Evolutionary conservation across 2,329 filamentous ascomycete species (phyloP), one percentile per base, ranked within the genome.

Genomic region (Fusarium cicatricum): DNA sequence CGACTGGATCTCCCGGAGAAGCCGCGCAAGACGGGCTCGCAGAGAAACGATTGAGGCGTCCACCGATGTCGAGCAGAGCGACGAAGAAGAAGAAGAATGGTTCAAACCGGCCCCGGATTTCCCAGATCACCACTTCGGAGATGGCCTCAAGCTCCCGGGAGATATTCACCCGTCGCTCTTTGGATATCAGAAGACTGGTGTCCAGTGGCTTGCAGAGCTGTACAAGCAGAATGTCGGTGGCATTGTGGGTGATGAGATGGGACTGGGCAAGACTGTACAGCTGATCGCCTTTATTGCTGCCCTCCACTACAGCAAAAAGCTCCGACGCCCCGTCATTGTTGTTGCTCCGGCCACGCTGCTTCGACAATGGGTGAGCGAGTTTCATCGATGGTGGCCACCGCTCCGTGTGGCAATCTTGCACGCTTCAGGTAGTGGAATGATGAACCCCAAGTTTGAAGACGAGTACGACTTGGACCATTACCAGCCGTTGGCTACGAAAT

Each of bases 361-460:
- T 78, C 90, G 92, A 58, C 95, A 99, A 72, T 99, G 95, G 95
- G 95, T 97, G 11, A 96, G 96, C 62, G 95, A 99, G 71, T 98
- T 99, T 67, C 96, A 99, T 75, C 87, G 89, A 11, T 99, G 96
- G 96, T 99, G 96, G 96, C 95, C 95, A n/a, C 89, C 95, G n/a
- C 80, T 99, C 28, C 86, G 96, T 36, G 95, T 99, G 5, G 96
- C 93, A 0, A 98, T 99, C 58, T 74, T 99, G 42, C 95, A 99
- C 72, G 92, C 92, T 1, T 97, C 95, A 5, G 95, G 95, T 3
- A 98, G 92, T 72, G 96, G 95, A 15, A 98, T 99, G 94, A 79
- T 97, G 47, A 92, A 96, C 62, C 80, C 96, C n/a, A 77, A 87
- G 74, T 72, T 86, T 69, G 77, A 86, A 74, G 75, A 85, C 65